Conservation (phyloP, 202 grass and related monocot species). For the Dendrocalamus latiflorus region DNA sequence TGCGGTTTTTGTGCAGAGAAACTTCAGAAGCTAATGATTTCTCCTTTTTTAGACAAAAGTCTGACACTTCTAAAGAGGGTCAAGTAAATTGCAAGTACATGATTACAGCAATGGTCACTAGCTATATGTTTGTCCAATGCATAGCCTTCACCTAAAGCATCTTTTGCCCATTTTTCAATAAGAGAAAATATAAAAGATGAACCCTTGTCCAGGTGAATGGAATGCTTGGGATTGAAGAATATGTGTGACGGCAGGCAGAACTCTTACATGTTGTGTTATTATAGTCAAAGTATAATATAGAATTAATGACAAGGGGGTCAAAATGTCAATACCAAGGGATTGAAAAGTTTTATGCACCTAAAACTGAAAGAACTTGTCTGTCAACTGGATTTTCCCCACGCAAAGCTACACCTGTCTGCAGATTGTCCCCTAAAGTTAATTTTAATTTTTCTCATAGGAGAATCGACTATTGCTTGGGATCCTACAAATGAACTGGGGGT, state of each 20-base stretch:
- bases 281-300: background rate
- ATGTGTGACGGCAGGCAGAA: slow-evolving; percentile 9
- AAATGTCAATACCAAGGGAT: slow-evolving; percentile 2
- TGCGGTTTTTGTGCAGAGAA: background rate
- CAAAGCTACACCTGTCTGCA: background rate
- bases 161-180: no score
- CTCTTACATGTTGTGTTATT: slow-evolving; percentile 2
- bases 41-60: background rate
- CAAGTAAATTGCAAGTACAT: background rate
- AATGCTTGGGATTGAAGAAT: slow-evolving; percentile 23
- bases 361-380: background rate
- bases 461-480: background rate
- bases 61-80: background rate
- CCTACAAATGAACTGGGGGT: background rate
- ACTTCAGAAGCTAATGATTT: background rate
- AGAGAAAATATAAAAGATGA: background rate
- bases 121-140: no score
- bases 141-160: no score
- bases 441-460: background rate
- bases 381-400: background rate
- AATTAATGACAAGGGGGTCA: background rate
- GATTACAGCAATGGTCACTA: background rate
- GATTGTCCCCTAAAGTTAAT: background rate
- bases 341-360: background rate
- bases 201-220: slow-evolving; percentile 31